Base-by-base conservation (phyloP, 75 land plant genomes). In the Adiantum capillusveneris region DNA sequence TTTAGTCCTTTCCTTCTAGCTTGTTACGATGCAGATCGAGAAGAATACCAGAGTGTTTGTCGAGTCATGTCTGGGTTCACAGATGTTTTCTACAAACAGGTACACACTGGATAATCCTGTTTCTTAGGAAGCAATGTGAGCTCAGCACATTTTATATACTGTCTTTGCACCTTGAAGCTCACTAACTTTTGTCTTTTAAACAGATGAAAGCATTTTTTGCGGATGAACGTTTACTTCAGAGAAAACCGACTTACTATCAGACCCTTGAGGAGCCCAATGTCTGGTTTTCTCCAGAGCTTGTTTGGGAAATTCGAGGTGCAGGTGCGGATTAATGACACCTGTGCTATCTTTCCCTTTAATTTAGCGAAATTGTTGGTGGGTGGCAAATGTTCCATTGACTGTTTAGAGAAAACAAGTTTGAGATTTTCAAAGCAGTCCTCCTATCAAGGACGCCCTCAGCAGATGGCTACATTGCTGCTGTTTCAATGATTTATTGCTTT, bases 1-100 rank as follows among this genome's bases (percentile, higher is more conserved):
- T 89, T 70, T 60, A 94, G 98, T 71, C 98, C 98, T 43, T 94
- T 83, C 62, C 83, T 94, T 28, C 75, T 94, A 79, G 98, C 98
- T 56, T 94, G 98, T 70, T 89, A 89, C 56, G 79, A 94, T 57
- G 81, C 96, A 48, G 90, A 86, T 29, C 59, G 81, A 25, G 96
- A 94, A 67, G 98, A 86, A 59, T 94, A 64, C 66, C 95, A 94
- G 44, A 94, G 98, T 73, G 98, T 94, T 1, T 94, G 98, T 44
- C 90, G 98, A 58, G 98, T 94, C 44, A 94, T 94, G 98, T 94
- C 98, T 59, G 98, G 98, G 13, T 94, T 94, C 60, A 79, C 91
- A 36, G 98, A 94, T 69, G 65, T 80, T 25, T 94, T 94, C 55
- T 94, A 94, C 60, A 64, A 36, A 42, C 81, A 89, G 85, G 98